A percentile compares a stretch with the other conserved stretches of the same genome.
phyloP scores from a whole-genome alignment of 805 yeast genomes.

The Phaffomyces thermotolerans region DNA sequence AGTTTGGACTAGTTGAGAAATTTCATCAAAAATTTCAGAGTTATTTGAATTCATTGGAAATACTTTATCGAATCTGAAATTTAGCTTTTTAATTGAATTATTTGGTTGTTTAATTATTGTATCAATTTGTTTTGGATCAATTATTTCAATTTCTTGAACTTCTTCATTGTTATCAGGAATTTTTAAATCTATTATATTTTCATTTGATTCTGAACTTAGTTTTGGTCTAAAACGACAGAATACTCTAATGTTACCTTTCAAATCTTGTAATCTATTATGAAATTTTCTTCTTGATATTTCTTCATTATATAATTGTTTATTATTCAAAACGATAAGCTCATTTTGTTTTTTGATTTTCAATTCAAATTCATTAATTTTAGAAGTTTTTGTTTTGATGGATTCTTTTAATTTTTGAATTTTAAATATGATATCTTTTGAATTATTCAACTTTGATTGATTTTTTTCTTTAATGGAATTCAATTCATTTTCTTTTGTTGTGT shows the following conservation, averaged over 20 bases:
- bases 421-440: not conserved
- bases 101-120: not conserved
- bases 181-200: slow-evolving; percentile 25
- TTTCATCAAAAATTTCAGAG: slow-evolving; percentile 66
- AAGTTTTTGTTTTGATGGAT: slow-evolving; percentile 13
- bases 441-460: not conserved
- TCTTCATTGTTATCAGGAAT: slow-evolving; percentile 25
- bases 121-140: slow-evolving; percentile 9
- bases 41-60: slow-evolving; percentile 53
- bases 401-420: slow-evolving; percentile 15
- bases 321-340: slow-evolving; percentile 24
- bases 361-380: slow-evolving; percentile 14
- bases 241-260: slow-evolving; percentile 89
- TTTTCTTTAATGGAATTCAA: not conserved
- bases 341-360: slow-evolving; percentile 23
- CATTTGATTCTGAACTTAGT: slow-evolving; percentile 17
- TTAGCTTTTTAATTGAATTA: slow-evolving; percentile 11
- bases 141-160: slow-evolving; percentile 19
- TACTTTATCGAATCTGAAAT: slow-evolving; percentile 72
- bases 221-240: slow-evolving; percentile 80
- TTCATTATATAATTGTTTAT: slow-evolving; percentile 35
- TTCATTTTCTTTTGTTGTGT: slow-evolving; percentile 8
- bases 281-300: slow-evolving; percentile 53
- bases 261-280: slow-evolving; percentile 73
- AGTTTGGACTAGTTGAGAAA: slow-evolving; percentile 79